Percentiles rank a stretch among this genome's conserved stretches.
Conservation (phyloP, 2,329 filamentous ascomycete genomes). For the Epichloe hybrida region DNA sequence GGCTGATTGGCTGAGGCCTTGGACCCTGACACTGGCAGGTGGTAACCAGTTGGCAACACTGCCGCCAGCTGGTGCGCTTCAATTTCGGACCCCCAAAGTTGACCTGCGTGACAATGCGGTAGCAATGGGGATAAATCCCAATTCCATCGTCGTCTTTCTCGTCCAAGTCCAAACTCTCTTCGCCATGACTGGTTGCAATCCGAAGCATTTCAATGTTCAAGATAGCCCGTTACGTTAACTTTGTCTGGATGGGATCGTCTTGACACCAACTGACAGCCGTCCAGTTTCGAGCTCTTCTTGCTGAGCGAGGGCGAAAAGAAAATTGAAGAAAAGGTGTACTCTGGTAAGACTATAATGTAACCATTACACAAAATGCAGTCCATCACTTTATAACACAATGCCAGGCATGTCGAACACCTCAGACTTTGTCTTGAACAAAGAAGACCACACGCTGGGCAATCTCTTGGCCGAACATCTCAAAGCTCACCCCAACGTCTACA, state of each 20-base stretch:
- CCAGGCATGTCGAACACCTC: conserved; percentile 80
- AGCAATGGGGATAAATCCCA: not conserved
- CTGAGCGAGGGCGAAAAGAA: conserved; percentile 85
- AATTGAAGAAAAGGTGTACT: conserved; percentile 76
- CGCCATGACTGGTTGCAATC: conserved; percentile 23
- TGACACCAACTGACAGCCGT: conserved; percentile 10
- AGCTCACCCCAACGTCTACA: conserved; percentile 69
- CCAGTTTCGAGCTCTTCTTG: conserved; percentile 85
- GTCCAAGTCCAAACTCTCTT: not conserved
- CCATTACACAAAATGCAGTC: not conserved
- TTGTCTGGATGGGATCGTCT: not conserved
- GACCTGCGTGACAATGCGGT: not conserved
- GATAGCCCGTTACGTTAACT: conserved; percentile 20
- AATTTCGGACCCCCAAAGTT: not conserved
- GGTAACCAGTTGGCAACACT: not conserved
- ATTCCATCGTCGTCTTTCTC: not conserved
- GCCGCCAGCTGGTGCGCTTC: not conserved
- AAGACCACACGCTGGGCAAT: conserved; percentile 93
- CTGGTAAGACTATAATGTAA: conserved; percentile 44
- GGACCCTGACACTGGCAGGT: not conserved
- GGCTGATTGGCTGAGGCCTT: not conserved
- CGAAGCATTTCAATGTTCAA: conserved; percentile 26
- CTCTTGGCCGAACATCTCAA: conserved; percentile 76
- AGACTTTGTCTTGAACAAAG: conserved; percentile 90
- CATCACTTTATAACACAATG: not conserved